These are phyloP conservation scores for Epithele typhae DNA, from an alignment of 768 basidiomycete species.

Conservation along the genomic window DNA sequence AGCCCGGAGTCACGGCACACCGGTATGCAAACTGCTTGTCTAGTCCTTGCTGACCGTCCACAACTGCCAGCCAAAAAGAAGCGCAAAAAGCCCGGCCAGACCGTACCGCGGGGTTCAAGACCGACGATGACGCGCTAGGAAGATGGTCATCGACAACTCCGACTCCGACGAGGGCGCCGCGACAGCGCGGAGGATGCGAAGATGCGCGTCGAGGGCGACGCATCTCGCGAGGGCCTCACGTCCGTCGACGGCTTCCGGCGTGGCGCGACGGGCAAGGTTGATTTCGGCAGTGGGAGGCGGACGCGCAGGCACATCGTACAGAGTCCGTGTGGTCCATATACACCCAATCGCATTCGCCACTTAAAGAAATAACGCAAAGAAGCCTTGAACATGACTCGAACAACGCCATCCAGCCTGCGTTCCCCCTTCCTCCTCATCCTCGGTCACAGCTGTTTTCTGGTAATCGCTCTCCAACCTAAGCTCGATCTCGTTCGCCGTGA, in stretches of 20 bases:
- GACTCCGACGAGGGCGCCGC: constrained; percentile 39
- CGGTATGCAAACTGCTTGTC: constrained; percentile 43
- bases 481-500: no score
- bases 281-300: no score
- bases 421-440: no score
- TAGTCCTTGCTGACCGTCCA: no score
- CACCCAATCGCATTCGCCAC: no score
- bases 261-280: constrained; percentile 77
- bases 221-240: constrained; percentile 78
- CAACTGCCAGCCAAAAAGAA: constrained; percentile 31
- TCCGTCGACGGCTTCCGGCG: constrained; percentile 90
- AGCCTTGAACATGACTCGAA: no score
- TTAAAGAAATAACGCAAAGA: no score
- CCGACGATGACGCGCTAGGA: constrained; percentile 78
- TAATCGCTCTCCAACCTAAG: no score
- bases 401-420: no score
- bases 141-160: constrained; percentile 67
- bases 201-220: constrained; percentile 67
- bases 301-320: no score
- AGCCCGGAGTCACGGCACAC: constrained; percentile 67
- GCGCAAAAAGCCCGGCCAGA: constrained; percentile 80
- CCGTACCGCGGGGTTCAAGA: constrained; percentile 84
- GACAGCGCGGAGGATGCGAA: constrained; percentile 42
- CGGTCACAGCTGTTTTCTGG: no score
- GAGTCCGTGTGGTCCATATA: no score